Conservation (phyloP, 164 flowering plant genomes). For the Cinnamomum micranthum region DNA sequence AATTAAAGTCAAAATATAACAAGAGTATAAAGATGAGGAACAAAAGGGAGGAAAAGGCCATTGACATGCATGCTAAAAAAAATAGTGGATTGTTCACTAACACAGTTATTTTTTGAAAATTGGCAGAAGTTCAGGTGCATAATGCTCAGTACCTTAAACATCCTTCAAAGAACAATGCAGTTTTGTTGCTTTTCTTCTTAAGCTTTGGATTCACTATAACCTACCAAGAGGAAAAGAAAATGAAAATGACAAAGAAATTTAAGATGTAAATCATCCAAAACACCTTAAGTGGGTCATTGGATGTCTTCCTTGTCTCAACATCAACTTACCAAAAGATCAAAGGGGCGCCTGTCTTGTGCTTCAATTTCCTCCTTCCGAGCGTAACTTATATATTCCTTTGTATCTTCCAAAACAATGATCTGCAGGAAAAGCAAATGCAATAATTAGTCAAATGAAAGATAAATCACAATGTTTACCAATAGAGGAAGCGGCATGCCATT, state of each 20-base stretch:
- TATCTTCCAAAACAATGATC: slow-evolving; percentile 96
- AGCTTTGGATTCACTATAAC: slow-evolving; percentile 87
- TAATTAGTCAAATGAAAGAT: background rate
- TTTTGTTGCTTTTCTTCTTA: slow-evolving; percentile 55
- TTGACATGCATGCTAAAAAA: background rate
- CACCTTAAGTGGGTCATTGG: background rate
- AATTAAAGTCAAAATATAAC: no score
- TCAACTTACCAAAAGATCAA: slow-evolving; percentile 85
- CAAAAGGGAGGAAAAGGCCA: background rate
- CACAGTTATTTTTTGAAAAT: background rate
- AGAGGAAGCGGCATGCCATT: no score
- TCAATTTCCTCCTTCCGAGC: slow-evolving; percentile 56
- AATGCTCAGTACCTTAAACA: slow-evolving; percentile 64
- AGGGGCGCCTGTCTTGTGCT: slow-evolving; percentile 72
- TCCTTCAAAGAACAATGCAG: slow-evolving; percentile 88
- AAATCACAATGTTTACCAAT: no score
- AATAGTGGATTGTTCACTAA: background rate
- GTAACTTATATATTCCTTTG: slow-evolving; percentile 74
- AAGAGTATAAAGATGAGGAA: background rate
- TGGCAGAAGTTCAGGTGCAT: background rate
- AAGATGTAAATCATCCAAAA: background rate
- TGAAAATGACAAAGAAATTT: slow-evolving; percentile 17
- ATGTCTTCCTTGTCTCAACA: background rate
- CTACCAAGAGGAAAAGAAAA: slow-evolving; percentile 42
- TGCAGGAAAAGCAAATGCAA: slow-evolving; percentile 24